Percentiles rank a stretch among this genome's conserved stretches.
Evolutionary conservation across 148 eudicot species (phyloP).

Genomic region (Cornus suecica): DNA sequence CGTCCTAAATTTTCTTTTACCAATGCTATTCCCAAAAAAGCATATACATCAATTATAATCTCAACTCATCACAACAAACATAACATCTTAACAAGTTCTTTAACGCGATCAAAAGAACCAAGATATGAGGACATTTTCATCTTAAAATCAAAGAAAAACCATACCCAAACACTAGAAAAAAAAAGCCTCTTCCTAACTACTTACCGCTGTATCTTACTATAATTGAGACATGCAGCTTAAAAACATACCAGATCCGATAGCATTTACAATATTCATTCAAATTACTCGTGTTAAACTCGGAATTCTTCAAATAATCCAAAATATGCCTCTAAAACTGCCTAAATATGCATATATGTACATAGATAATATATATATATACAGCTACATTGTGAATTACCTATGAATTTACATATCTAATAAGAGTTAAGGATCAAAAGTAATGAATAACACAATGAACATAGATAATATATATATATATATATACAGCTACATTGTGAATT

Average conservation of each 20-base stretch:
- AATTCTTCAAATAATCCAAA: background rate
- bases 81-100: too few relatives aligned
- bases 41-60: background rate
- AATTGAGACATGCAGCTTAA: background rate
- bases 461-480: background rate
- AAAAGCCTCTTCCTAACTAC: background rate
- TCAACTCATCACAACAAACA: too few relatives aligned
- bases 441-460: background rate
- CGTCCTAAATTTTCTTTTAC: background rate
- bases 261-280: background rate
- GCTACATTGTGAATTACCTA: background rate
- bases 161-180: too few relatives aligned
- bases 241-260: conserved; percentile 1
- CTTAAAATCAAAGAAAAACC: too few relatives aligned
- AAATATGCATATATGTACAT: background rate
- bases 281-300: background rate
- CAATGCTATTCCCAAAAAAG: background rate
- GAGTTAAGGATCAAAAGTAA: background rate
- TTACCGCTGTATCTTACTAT: background rate
- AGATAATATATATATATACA: background rate
- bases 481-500: background rate
- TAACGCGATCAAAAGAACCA: too few relatives aligned
- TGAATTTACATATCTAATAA: background rate
- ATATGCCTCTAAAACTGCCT: too few relatives aligned
- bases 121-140: too few relatives aligned